Evolutionary conservation across 495 filamentous ascomycete genomes (phyloP).

Genomic region (Penicillium cinerascens): DNA sequence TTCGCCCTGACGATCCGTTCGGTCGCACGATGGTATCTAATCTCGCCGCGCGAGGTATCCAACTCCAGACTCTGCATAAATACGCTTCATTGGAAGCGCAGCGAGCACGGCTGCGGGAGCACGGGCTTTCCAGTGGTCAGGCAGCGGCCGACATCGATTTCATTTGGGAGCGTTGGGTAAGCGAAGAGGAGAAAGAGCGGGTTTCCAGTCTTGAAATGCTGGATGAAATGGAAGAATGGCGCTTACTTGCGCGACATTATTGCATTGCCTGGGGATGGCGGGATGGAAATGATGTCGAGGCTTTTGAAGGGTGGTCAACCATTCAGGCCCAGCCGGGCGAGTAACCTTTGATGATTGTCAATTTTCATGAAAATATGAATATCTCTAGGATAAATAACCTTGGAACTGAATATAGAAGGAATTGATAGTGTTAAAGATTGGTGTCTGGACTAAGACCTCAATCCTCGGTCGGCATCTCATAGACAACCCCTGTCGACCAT

Average conservation of each 20-base stretch:
- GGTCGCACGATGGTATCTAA: constrained; percentile 89
- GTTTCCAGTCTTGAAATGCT: constrained; percentile 78
- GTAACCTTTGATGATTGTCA: constrained; percentile 3
- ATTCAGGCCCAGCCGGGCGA: constrained; percentile 26
- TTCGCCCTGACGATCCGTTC: constrained; percentile 77
- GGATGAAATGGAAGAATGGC: constrained; percentile 96
- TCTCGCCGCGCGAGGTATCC: constrained; percentile 77
- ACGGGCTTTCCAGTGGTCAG: constrained; percentile 56
- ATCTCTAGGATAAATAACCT: neutral
- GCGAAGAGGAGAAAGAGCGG: constrained; percentile 69
- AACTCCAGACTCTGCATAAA: constrained; percentile 72
- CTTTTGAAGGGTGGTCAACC: constrained; percentile 40
- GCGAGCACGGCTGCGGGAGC: constrained; percentile 54
- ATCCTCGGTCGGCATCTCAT: too few species aligned
- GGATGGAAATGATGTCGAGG: constrained; percentile 29
- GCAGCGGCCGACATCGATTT: constrained; percentile 65
- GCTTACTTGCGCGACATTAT: constrained; percentile 83
- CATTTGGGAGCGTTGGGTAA: constrained; percentile 74
- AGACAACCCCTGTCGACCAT: too few species aligned
- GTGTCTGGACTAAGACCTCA: too few species aligned
- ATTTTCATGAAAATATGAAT: neutral
- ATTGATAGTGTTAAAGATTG: too few species aligned
- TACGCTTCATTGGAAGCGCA: constrained; percentile 67
- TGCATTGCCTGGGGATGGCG: constrained; percentile 84
- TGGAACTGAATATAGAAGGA: too few species aligned